Evolutionary conservation across 352 stramenopile species (phyloP), one percentile per base, ranked within the genome.

Genomic region (Halophytophthora batemanensis): DNA sequence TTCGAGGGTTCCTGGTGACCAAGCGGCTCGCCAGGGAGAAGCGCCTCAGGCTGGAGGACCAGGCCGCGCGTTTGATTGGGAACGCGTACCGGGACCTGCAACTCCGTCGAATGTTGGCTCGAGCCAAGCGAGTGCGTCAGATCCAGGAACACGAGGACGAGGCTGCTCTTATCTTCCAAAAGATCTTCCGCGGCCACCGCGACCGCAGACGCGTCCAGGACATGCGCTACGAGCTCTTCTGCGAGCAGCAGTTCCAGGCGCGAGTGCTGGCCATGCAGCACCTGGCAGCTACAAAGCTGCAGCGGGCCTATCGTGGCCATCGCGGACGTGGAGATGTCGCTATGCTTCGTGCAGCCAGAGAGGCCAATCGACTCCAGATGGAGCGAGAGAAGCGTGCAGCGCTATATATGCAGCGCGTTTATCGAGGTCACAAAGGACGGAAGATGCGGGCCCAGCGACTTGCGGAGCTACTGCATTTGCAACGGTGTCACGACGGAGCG

Each of bases 1-100:
- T 90, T 2, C 82, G 87, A 45, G 85, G 87, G n/a, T 91, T 89
- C 40, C 67, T 93, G 1, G 56, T 66, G 17, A 74, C 85, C 3
- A 82, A 87, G 23, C 31, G 53, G 1, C 45, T 87, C n/a, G 51
- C 50, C 15, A 14, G 22, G 2, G 57, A 77, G 46, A 71, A 68
- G 1, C 61, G 67, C 10, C 41, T 59, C 13, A 39, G 51, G 8
- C 37, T 58, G 37, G 66, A 88, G 56, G 29, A 61, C 12, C 25
- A 42, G 4, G 80, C 71, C 10, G 62, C 82, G 2, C 39, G 23
- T 0, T 29, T 76, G 17, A 83, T 93, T 38, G 69, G 50, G 3
- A 55, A 66, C 6, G 59, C 61, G 5, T 94, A 83, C 51, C 77
- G 74, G 5, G 69, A 83, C 47, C 69, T 74, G 52, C 42, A 65